phyloP scores from a whole-genome alignment of 768 basidiomycete genomes.

The Psilocybe cubensis region DNA sequence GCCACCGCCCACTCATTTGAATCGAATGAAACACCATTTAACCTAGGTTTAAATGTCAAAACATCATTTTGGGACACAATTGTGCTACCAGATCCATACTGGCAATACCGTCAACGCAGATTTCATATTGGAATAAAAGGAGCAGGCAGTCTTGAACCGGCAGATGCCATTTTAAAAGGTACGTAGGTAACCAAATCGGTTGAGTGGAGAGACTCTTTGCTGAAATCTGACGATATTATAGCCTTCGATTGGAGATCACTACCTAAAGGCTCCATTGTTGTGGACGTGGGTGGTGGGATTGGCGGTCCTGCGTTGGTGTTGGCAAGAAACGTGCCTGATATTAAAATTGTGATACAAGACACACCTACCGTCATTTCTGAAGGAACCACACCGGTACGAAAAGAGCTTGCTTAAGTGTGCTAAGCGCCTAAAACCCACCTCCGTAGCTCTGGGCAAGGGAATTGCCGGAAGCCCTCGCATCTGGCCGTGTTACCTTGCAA shows the following conservation, averaged over 20 bases:
- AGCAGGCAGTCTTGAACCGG: conserved; percentile 16
- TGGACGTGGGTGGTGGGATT: conserved; percentile 76
- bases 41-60: conserved; percentile 20
- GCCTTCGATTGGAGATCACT: conserved; percentile 64
- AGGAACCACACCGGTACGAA: neutral
- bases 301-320: conserved; percentile 46
- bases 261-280: conserved; percentile 50
- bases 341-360: conserved; percentile 68
- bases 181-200: neutral
- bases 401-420: no score
- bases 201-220: neutral
- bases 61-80: conserved; percentile 25
- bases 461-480: conserved; percentile 26
- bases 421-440: no score
- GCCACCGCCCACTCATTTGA: conserved; percentile 20
- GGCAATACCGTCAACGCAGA: conserved; percentile 27
- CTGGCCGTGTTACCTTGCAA: conserved; percentile 30
- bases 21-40: conserved; percentile 18
- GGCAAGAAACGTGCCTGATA: conserved; percentile 34
- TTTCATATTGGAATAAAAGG: conserved; percentile 31
- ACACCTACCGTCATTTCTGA: conserved; percentile 47
- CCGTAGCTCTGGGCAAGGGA: conserved; percentile 18
- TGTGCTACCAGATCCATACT: conserved; percentile 23
- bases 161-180: conserved; percentile 23
- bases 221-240: conserved; percentile 21